Evolutionary conservation across 768 basidiomycete species (phyloP), one percentile per base, ranked within the genome.

Genomic region (Mycena alexandri): DNA sequence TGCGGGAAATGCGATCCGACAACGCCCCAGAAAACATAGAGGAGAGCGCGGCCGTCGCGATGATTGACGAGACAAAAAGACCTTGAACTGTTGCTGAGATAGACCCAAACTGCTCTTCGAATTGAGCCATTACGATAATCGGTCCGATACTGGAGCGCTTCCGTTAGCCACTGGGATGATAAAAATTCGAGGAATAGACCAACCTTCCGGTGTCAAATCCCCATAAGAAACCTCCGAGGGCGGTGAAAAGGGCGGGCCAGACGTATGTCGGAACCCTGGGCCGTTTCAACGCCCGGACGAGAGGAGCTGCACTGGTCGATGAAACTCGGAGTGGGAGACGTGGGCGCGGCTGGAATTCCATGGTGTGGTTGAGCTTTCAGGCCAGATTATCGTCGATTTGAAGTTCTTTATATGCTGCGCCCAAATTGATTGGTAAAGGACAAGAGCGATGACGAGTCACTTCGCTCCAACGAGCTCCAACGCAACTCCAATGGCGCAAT

Each of bases 101-200:
- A 25, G 58, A 55, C 17, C 79, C 79, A 66, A 85, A 84, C 17
- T 78, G 77, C 9, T 66, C 29, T 56, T 75, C 66, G 70, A 87
- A 86, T 21, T 83, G 79, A 2, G 76, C 65, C 86, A 86, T 87
- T 41, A 82, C 79, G 3, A 79, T 85, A 36, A 86, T 74, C 36
- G 84, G 81, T 2, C 84, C 86, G 41, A 73, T 64, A 59, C 72
- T 71, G 41, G 17, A 36, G 6, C 29, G 29, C 29, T 29, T 29
- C 29, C 29, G 29, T 29, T 29, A 29, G 29, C 29, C 29, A 6
- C 29, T 38, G 38, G 10, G 14, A 14, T 38, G 38, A 38, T 42
- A 10, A 51, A 13, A 41, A 14, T n/a, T 25, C 22, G 36, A 44
- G 6, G n/a, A 55, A 34, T 17, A 3, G 16, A 38, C 56, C 13